Base-by-base conservation (phyloP, 2,329 filamentous ascomycete species). In the Truncatella angustata region DNA sequence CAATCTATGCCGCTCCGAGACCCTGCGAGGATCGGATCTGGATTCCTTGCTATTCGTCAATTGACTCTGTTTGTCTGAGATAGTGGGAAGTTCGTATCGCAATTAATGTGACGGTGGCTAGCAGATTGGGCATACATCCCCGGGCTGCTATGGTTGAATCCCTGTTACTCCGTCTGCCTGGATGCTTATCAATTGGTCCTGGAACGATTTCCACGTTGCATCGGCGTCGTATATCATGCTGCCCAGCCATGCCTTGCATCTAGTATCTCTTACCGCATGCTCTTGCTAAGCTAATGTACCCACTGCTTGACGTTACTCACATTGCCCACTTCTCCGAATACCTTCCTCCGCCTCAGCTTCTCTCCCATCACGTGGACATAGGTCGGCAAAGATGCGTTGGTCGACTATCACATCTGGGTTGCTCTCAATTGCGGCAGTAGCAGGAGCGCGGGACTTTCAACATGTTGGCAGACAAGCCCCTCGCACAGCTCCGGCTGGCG, bases 391-490 rank as follows among this genome's bases (percentile, higher is more conserved):
- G 6, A 68, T 68, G 65, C 60, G 58, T 52, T 58, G 56, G 59
- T 53, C 54, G 23, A 53, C 58, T 7, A 30, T 63, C 36, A 42
- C 52, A 16, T 49, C 57, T 11, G 59, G 57, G 34, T 57, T 67
- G 36, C 49, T 66, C 53, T 58, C 61, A 34, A 57, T 57, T 7
- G 57, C 57, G 23, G 56, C 55, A 39, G 40, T 53, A 11, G 46
- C 50, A 49, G 56, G 60, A 26, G 39, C 60, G 2, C 60, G 59
- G 44, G 65, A 64, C 58, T 63, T 55, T 47, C 64, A 66, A 56
- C 65, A 68, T 23, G 65, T 64, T 9, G 65, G 65, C 44, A 67
- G 61, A 60, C 63, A 60, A 42, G 56, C 61, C 5, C 52, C 56
- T 32, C 42, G 54, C 0, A 40, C 49, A 0, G n/a, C 37, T 11